Evolutionary conservation across 768 basidiomycete genomes (phyloP), one percentile per base, ranked within the genome.

Genomic region (Termitomyces sp.): DNA sequence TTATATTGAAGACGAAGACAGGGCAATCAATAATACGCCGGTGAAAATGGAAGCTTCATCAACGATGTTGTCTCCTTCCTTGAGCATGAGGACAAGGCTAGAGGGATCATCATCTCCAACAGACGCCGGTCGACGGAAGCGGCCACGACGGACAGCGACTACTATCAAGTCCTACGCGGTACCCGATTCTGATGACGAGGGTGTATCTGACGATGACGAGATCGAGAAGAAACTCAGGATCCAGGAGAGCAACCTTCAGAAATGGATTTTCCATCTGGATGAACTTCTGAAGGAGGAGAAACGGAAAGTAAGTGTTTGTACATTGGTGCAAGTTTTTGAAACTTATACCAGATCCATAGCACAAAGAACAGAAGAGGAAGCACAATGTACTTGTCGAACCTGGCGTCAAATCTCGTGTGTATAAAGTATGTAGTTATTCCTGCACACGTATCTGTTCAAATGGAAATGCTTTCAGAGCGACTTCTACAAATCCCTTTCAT

Each of bases 181-280:
- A 15, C 84, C 86, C 1, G 85, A 85, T 66, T 89, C 86, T 12
- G 87, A 89, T 62, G 87, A 88, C 56, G 88, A 88, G 60, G 72
- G 68, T 9, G 81, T 81, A 7, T 73, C 71, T 31, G 75, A 75
- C 23, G 67, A 72, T 19, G 68, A 72, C 26, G 69, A 71, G 17
- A 47, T 44, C 40, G 68, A 68, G 46, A 73, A 71, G 63, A 74
- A 72, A 64, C 66, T 65, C 28, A 68, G 45, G 19, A 40, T 64
- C 12, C 69, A 66, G 11, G 79, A 81, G 62, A 75, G 75, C 53
- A 70, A 75, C 60, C 68, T 80, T 49, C 85, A 87, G 62, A 70
- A 75, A 44, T 91, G 89, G 89, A 81, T 90, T 64, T 81, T 81
- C 63, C 81, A 88, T 61, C 68, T 91, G 37, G 72, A 76, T 6